phyloP scores from a whole-genome alignment of 495 filamentous ascomycete species.

The Apodospora peruviana region DNA sequence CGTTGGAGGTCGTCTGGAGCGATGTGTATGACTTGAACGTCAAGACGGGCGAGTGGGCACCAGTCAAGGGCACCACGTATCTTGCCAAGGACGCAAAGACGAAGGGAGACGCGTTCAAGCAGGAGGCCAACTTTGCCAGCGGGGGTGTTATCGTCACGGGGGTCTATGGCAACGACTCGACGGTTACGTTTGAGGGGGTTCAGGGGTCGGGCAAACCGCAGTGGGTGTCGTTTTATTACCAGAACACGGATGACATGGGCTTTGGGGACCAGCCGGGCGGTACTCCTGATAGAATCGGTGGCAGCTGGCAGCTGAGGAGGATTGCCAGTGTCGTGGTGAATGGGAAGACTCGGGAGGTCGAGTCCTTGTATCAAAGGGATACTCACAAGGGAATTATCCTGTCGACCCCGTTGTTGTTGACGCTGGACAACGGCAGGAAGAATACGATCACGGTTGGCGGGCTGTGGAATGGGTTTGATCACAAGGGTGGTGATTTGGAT shows the following conservation, averaged over 20 bases:
- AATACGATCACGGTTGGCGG: conserved; percentile 42
- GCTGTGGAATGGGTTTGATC: conserved; percentile 33
- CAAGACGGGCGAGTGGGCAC: conserved; percentile 39
- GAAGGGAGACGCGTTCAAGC: conserved; percentile 37
- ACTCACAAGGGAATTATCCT: conserved; percentile 43
- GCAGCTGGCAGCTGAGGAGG: conserved; percentile 37
- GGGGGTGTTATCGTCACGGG: conserved; percentile 37
- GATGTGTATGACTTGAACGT: conserved; percentile 42
- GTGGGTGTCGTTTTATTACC: conserved; percentile 52
- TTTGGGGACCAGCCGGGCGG: conserved; percentile 40
- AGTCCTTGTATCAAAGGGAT: conserved; percentile 37
- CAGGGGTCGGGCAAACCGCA: conserved; percentile 45
- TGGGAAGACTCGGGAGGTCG: conserved; percentile 24
- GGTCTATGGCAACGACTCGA: conserved; percentile 48
- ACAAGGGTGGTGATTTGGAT: conserved; percentile 39
- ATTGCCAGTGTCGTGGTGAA: conserved; percentile 41
- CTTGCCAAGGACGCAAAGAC: conserved; percentile 32
- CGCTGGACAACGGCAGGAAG: conserved; percentile 25
- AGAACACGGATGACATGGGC: conserved; percentile 21
- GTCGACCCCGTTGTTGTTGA: conserved; percentile 32
- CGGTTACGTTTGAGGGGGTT: conserved; percentile 41
- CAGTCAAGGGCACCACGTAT: conserved; percentile 39
- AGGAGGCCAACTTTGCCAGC: conserved; percentile 47
- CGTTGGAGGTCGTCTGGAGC: conserved; percentile 34
- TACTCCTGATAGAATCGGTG: conserved; percentile 35